phyloP scores from a whole-genome alignment of 2,329 filamentous ascomycete species.

The Akanthomyces lecanii region DNA sequence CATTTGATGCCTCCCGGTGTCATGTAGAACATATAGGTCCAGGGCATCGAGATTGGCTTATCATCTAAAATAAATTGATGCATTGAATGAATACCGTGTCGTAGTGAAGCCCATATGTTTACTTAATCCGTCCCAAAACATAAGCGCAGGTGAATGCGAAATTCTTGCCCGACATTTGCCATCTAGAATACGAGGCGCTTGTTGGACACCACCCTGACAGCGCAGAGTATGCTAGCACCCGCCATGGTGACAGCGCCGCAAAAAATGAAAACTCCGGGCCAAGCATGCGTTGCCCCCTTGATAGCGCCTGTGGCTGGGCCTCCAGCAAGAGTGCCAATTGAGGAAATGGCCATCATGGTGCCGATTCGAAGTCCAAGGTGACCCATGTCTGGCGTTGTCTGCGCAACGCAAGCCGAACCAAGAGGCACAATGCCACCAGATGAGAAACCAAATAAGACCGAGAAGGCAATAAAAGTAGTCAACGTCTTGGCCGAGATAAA shows the following conservation, averaged over 20 bases:
- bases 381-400: conserved; percentile 27
- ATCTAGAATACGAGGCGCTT: conserved; percentile 10
- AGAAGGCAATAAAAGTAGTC: conserved; percentile 22
- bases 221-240: background rate
- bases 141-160: background rate
- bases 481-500: conserved; percentile 27
- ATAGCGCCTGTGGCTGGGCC: conserved; percentile 24
- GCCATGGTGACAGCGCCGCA: conserved; percentile 1
- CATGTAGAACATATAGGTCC: no score
- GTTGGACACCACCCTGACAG: background rate
- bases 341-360: conserved; percentile 30
- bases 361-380: conserved; percentile 30
- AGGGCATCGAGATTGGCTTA: background rate
- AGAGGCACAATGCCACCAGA: conserved; percentile 34
- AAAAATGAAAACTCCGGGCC: conserved; percentile 8
- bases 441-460: conserved; percentile 28
- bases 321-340: conserved; percentile 24
- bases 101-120: background rate
- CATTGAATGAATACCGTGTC: background rate
- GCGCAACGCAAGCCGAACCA: conserved; percentile 29
- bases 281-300: conserved; percentile 12
- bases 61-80: background rate
- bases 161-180: background rate
- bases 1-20: no score
- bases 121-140: background rate